A percentile compares a stretch with the other conserved stretches of the same genome.
Evolutionary conservation across 139 green algal genomes (phyloP).

Genomic region (Auxenochlorella protothecoides): DNA sequence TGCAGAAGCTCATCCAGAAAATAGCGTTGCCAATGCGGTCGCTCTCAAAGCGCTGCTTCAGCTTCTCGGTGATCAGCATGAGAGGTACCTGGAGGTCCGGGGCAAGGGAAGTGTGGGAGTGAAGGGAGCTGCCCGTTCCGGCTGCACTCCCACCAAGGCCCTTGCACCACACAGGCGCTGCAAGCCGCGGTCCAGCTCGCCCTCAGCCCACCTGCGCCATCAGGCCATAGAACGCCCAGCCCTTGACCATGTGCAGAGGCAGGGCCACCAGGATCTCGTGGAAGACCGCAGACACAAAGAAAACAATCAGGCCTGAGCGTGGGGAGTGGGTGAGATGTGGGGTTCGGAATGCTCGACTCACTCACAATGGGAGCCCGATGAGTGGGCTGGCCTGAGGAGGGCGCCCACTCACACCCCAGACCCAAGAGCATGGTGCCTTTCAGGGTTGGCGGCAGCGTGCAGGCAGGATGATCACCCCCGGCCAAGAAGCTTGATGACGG

Average conservation of each 20-base stretch:
- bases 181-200: background rate
- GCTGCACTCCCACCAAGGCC: background rate
- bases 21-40: slow-evolving; percentile 63
- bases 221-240: slow-evolving; percentile 75
- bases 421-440: background rate
- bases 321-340: background rate
- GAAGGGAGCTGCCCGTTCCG: background rate
- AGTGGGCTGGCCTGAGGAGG: background rate
- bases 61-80: slow-evolving; percentile 49
- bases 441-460: background rate
- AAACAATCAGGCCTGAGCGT: slow-evolving; percentile 44
- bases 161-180: background rate
- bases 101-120: background rate
- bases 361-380: background rate
- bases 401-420: slow-evolving; percentile 9
- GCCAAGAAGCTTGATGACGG: background rate
- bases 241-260: slow-evolving; percentile 72
- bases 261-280: slow-evolving; percentile 82
- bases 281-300: slow-evolving; percentile 68
- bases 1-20: slow-evolving; percentile 86
- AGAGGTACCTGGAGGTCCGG: slow-evolving; percentile 51
- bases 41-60: slow-evolving; percentile 39
- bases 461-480: background rate
- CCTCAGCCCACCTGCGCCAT: slow-evolving; percentile 43
- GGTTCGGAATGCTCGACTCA: background rate